phyloP scores from a whole-genome alignment of 495 filamentous ascomycete genomes.

The Penicillium longicatenatum region DNA sequence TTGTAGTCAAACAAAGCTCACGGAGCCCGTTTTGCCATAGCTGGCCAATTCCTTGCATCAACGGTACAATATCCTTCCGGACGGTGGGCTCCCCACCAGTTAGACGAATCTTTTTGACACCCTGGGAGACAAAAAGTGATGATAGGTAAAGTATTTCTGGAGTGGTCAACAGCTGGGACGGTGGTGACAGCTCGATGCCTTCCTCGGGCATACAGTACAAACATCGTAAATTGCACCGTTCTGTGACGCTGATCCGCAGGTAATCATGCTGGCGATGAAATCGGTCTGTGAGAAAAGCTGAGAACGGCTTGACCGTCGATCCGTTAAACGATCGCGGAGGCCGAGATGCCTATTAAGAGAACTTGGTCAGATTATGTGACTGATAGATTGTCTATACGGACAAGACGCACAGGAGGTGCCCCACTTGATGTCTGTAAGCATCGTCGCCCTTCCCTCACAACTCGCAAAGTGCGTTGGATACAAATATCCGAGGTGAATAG shows the following conservation, averaged over 20 bases:
- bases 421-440: not conserved
- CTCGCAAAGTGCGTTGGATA: too few relatives aligned
- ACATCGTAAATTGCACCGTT: conserved; percentile 92
- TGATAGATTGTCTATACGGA: not conserved
- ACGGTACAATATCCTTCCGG: conserved; percentile 80
- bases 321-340: not conserved
- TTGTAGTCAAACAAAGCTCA: conserved; percentile 92
- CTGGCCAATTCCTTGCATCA: conserved; percentile 86
- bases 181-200: conserved; percentile 84
- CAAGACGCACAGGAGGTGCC: conserved; percentile 1
- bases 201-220: conserved; percentile 97
- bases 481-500: too few relatives aligned
- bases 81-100: conserved; percentile 96
- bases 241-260: conserved; percentile 90
- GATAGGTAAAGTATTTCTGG: conserved; percentile 92
- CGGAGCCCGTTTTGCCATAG: conserved; percentile 72
- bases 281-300: conserved; percentile 85
- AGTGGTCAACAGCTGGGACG: conserved; percentile 77
- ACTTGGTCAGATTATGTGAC: not conserved
- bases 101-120: conserved; percentile 92
- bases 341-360: not conserved
- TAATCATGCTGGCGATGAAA: conserved; percentile 95
- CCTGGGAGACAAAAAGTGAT: conserved; percentile 87
- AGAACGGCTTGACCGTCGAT: conserved; percentile 68
- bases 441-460: not conserved